phyloP scores from a whole-genome alignment of 2,329 filamentous ascomycete genomes.

The Aureobasidium zeae region DNA sequence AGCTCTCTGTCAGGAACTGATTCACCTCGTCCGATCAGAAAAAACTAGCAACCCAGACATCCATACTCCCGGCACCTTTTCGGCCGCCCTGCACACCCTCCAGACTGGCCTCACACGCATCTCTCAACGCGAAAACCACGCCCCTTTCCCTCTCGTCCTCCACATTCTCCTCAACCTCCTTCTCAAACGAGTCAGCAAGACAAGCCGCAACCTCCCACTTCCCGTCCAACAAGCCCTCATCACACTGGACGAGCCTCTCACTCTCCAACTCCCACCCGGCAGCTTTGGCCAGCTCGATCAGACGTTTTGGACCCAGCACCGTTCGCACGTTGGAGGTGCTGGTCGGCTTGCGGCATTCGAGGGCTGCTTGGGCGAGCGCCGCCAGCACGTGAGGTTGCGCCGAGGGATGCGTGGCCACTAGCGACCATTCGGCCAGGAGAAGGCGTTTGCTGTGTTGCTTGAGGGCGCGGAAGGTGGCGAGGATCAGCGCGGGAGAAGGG shows the following conservation, averaged over 20 bases:
- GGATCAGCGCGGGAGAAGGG: slow-evolving; percentile 29
- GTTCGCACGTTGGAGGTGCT: slow-evolving; percentile 42
- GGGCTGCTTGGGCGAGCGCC: slow-evolving; percentile 39
- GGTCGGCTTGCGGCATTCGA: slow-evolving; percentile 21
- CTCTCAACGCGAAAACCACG: not conserved
- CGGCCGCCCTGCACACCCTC: not conserved
- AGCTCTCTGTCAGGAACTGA: too few species aligned
- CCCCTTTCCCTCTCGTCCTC: not conserved
- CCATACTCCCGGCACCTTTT: not conserved
- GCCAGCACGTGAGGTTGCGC: slow-evolving; percentile 45
- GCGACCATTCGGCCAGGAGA: slow-evolving; percentile 40
- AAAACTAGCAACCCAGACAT: slow-evolving; percentile 11
- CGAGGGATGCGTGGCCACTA: slow-evolving; percentile 32
- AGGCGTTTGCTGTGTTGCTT: slow-evolving; percentile 30
- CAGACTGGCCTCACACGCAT: slow-evolving; percentile 9
- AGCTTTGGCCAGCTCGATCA: slow-evolving; percentile 30
- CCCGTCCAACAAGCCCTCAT: slow-evolving; percentile 35
- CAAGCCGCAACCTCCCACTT: slow-evolving; percentile 37
- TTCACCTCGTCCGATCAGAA: too few species aligned
- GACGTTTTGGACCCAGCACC: slow-evolving; percentile 34
- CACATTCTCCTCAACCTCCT: not conserved
- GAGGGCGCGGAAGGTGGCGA: slow-evolving; percentile 31
- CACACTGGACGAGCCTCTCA: slow-evolving; percentile 31
- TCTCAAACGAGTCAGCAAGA: slow-evolving; percentile 3
- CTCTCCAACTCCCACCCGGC: slow-evolving; percentile 32